Evolutionary conservation across 2,329 filamentous ascomycete species (phyloP), one percentile per base, ranked within the genome.

Genomic region (Cryphonectria nitschkei): DNA sequence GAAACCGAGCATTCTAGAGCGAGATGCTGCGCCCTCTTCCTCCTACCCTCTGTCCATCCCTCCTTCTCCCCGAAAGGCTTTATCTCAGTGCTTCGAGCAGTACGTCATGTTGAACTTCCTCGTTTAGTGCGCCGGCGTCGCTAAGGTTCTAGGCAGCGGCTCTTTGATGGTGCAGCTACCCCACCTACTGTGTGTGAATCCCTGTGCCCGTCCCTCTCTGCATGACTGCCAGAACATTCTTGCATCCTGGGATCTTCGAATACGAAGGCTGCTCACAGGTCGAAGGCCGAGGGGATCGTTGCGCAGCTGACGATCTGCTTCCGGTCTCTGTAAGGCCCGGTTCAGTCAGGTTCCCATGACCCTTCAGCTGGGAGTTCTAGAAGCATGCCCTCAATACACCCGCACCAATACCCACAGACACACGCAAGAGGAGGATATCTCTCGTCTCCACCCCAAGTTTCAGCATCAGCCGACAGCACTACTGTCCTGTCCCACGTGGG

Each of bases 391-490:
- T 32, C 43, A 46, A n/a, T 16, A 43, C 9, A 19, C n/a, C 13
- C 43, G 22, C 43, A n/a, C 43, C 43, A 8, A 22, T 22, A 7
- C 46, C 2, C 46, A n/a, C 46, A n/a, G 7, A 50, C 22, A 7
- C 46, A 50, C 46, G 16, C 46, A 2, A 9, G 46, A 14, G 6
- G 6, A 11, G n/a, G 29, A 34, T n/a, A 29, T 26, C 19, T 50
- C 1, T 19, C 39, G 67, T 22, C 37, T 39, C 50, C 43, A 46
- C 29, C 34, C 37, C 58, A 34, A 62, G 32, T 34, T 52, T 54
- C 60, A 63, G 58, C 41, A 34, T 65, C 67, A 72, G 67, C 70
- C 64, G 37, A 50, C 68, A 39, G 52, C 50, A 22, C 67, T 65
- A 65, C 37, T 39, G 8, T 19, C 6, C 41, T n/a, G 7, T 52